Conservation (phyloP, 768 basidiomycete genomes). For the Suillus clintonianus region DNA sequence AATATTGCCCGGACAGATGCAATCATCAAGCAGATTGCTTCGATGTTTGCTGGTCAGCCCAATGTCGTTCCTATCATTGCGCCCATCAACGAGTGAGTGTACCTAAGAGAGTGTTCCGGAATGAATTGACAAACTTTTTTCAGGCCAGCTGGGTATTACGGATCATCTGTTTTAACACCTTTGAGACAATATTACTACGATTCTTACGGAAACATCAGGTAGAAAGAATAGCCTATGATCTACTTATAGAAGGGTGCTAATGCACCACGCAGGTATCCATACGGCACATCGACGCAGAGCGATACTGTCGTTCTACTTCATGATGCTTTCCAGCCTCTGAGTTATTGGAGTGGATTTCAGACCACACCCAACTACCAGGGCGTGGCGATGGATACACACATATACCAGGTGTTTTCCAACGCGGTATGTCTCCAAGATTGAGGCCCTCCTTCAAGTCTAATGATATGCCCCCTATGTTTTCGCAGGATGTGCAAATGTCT, state of each 20-base stretch:
- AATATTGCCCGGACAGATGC: constrained; percentile 69
- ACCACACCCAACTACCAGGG: constrained; percentile 53
- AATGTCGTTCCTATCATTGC: constrained; percentile 68
- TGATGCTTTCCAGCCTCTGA: constrained; percentile 78
- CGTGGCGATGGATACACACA: constrained; percentile 79
- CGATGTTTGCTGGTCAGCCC: constrained; percentile 54
- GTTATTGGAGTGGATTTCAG: constrained; percentile 69
- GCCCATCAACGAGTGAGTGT: constrained; percentile 72
- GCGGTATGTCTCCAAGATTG: constrained; percentile 39
- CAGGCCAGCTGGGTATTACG: constrained; percentile 76
- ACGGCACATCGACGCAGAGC: constrained; percentile 43
- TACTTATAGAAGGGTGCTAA: constrained; percentile 4
- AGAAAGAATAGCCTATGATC: background rate
- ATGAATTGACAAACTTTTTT: constrained; percentile 4
- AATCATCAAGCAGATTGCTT: constrained; percentile 63
- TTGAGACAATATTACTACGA: constrained; percentile 68
- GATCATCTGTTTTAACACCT: constrained; percentile 49
- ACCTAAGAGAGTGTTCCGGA: background rate
- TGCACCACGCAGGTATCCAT: constrained; percentile 36
- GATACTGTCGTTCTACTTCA: constrained; percentile 70
- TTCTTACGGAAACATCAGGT: constrained; percentile 77
- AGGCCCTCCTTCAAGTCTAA: background rate
- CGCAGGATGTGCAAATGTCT: constrained; percentile 47
- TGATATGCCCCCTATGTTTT: background rate
- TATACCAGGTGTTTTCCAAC: constrained; percentile 73